Evolutionary conservation across 768 basidiomycete genomes (phyloP), one percentile per base, ranked within the genome.

Genomic region (Amanita pallidorosea): DNA sequence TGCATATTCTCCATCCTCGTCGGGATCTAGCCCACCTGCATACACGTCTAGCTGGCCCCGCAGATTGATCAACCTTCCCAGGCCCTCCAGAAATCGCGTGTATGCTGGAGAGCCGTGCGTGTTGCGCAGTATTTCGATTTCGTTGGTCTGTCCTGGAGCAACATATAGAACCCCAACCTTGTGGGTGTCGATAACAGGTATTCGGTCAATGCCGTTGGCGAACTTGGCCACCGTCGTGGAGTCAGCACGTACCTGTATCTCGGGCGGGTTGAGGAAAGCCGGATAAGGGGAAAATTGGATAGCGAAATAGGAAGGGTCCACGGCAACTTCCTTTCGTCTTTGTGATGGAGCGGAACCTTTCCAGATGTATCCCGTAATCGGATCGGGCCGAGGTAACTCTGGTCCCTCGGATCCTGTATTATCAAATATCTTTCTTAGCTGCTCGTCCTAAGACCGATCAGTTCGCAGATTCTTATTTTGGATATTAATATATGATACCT

Each of bases 141-240:
- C 95, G 34, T 79, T 68, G 7, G 72, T 82, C 65, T 98, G 96
- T 2, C 90, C 91, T 4, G 91, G 89, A 0, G 87, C 94, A 41
- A 93, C 95, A 59, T 98, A 99, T 69, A 99, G 75, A 51, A 99
- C 86, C 3, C 91, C 96, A 33, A 98, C 85, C 65, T 96, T 95
- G 66, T 98, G 91, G 0, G 89, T 93, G 65, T 99, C 96, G 54
- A 99, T 94, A 58, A 98, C 92, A 0, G 93, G 94, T 37, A 88
- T 85, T 38, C 77, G 71, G 58, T 96, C 92, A 41, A 98, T 74
- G 6, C 74, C 75, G 22, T 75, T 70, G 55, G 93, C 70, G 53
- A 84, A 79, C 23, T 74, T 69, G 3, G 76, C 66, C 35, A 88
- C 73, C 12, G 68, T 64, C 1, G 81, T 70, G 8, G 77, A 69